Conservation (phyloP, 2,329 filamentous ascomycete genomes). For the Fusarium torreyae region DNA sequence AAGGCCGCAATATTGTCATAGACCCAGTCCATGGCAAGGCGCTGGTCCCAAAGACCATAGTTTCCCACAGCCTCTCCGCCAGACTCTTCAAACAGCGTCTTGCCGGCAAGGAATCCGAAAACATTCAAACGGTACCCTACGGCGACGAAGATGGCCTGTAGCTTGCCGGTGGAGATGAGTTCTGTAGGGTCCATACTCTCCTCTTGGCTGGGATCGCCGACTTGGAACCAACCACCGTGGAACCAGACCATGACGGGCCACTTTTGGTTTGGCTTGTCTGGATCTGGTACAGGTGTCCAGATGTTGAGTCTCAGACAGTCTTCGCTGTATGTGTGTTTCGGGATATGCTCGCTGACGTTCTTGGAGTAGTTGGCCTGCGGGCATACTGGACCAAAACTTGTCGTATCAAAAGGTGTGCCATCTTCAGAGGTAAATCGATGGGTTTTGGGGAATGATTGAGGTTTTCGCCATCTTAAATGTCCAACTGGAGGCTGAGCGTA, state of each 20-base stretch:
- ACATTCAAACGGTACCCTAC: constrained; percentile 19
- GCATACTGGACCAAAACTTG: constrained; percentile 5
- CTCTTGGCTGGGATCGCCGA: constrained; percentile 61
- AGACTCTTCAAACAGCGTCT: background rate
- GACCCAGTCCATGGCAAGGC: constrained; percentile 28
- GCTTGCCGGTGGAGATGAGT: constrained; percentile 52
- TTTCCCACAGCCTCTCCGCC: background rate
- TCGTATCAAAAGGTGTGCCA: background rate
- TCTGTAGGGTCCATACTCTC: constrained; percentile 61
- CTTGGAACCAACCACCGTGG: constrained; percentile 64
- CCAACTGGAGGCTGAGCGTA: constrained; percentile 57
- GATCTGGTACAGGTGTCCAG: constrained; percentile 10
- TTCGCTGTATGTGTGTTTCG: constrained; percentile 19
- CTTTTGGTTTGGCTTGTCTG: background rate
- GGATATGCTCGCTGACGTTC: constrained; percentile 25
- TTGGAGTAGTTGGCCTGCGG: constrained; percentile 26
- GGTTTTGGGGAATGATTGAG: constrained; percentile 1
- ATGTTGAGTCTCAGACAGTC: constrained; percentile 13
- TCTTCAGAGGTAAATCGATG: background rate
- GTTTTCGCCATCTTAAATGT: constrained; percentile 11
- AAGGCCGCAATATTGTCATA: constrained; percentile 1
- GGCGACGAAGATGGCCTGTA: constrained; percentile 14
- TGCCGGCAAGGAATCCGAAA: constrained; percentile 11
- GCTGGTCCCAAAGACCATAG: constrained; percentile 25
- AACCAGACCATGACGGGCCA: constrained; percentile 57